Conservation (phyloP, 257 asterid genomes). For the Solanum sejunctum region DNA sequence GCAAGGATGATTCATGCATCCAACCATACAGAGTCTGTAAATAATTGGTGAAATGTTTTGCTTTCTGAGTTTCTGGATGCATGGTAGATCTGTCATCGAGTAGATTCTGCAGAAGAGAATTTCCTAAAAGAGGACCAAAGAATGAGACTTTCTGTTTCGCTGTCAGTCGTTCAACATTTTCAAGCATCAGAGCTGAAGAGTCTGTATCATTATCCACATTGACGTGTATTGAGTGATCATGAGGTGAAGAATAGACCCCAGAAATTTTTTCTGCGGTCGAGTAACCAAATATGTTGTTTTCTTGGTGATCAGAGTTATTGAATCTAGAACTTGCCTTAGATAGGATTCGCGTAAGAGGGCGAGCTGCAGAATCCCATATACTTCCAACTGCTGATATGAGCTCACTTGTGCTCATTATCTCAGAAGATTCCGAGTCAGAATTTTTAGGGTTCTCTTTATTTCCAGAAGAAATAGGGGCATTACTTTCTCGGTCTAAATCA, state of each 20-base stretch:
- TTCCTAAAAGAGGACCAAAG: conserved; percentile 17
- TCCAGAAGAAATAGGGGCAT: conserved; percentile 16
- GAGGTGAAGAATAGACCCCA: conserved; percentile 12
- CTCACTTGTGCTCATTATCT: conserved; percentile 49
- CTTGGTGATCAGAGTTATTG: conserved; percentile 13
- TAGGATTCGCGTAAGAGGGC: conserved; percentile 45
- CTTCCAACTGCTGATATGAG: conserved; percentile 54
- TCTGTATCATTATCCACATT: conserved; percentile 11
- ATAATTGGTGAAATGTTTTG: conserved; percentile 8
- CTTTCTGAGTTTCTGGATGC: conserved; percentile 7
- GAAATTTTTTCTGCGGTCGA: conserved; percentile 12
- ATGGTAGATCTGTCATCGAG: conserved; percentile 17
- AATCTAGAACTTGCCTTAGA: conserved; percentile 21
- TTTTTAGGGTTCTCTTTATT: conserved; percentile 17
- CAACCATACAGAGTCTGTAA: conserved; percentile 29
- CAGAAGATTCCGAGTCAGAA: conserved; percentile 23
- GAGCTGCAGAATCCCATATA: conserved; percentile 43
- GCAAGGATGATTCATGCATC: conserved; percentile 32
- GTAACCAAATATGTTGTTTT: conserved; percentile 17
- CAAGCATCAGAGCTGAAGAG: conserved; percentile 10
- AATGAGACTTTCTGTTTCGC: conserved; percentile 13
- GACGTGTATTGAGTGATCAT: conserved; percentile 15
- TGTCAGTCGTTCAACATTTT: conserved; percentile 20
- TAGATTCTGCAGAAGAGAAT: conserved; percentile 21
- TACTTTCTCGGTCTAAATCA: conserved; percentile 13